Conservation (phyloP, 257 asterid genomes). For the Coffea eugenioides region DNA sequence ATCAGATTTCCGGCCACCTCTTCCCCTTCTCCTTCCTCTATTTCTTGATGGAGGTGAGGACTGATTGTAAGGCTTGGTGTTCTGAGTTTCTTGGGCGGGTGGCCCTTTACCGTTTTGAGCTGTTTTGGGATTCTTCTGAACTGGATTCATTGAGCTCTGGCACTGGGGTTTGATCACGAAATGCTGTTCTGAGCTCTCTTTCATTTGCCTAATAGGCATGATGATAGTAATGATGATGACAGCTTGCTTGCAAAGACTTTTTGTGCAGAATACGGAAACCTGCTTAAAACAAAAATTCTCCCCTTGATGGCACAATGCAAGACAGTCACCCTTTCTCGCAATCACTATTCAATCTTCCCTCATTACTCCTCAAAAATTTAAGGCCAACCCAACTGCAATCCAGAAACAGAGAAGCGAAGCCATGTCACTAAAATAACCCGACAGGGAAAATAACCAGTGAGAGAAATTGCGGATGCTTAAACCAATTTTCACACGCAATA, state of each 20-base stretch:
- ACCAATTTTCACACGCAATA: slow-evolving; percentile 55
- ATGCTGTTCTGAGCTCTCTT: slow-evolving; percentile 67
- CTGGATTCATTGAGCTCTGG: slow-evolving; percentile 44
- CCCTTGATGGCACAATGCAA: slow-evolving; percentile 26
- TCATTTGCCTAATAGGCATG: slow-evolving; percentile 93
- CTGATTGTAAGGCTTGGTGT: slow-evolving; percentile 42
- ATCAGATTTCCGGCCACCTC: slow-evolving; percentile 86
- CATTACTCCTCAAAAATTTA: slow-evolving; percentile 36
- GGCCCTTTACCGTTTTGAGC: slow-evolving; percentile 66
- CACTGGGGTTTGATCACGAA: slow-evolving; percentile 62
- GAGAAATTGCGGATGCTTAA: slow-evolving; percentile 41
- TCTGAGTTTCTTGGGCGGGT: slow-evolving; percentile 55
- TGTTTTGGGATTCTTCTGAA: slow-evolving; percentile 47
- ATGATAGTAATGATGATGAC: slow-evolving; percentile 18
- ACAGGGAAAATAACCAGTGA: slow-evolving; percentile 28
- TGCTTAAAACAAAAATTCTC: slow-evolving; percentile 20
- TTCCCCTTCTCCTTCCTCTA: slow-evolving; percentile 77
- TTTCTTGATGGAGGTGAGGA: slow-evolving; percentile 67
- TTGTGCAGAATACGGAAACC: slow-evolving; percentile 13
- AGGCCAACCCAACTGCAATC: slow-evolving; percentile 54
- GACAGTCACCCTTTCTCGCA: slow-evolving; percentile 12
- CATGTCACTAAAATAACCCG: slow-evolving; percentile 53
- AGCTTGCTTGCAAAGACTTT: slow-evolving; percentile 13
- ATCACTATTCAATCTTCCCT: slow-evolving; percentile 25
- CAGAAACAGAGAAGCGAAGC: slow-evolving; percentile 38